Conservation (phyloP, 495 filamentous ascomycete species). For the Aspergillus asperescens region DNA sequence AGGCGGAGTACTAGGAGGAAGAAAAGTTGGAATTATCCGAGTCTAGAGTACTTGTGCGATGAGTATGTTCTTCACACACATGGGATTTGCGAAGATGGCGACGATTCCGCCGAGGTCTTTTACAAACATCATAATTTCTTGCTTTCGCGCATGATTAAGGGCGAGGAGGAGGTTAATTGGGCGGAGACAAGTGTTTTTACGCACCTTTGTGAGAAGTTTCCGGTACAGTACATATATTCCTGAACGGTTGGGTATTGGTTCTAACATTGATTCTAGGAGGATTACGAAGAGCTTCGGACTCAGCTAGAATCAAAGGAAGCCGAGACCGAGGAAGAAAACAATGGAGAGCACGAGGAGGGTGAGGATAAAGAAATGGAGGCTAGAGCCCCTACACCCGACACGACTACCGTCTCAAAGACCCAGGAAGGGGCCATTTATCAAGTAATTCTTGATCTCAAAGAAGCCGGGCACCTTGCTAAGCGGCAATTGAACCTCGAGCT, state of each 20-base stretch:
- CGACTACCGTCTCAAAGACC: slow-evolving; percentile 27
- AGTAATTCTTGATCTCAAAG: slow-evolving; percentile 33
- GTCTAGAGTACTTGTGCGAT: slow-evolving; percentile 38
- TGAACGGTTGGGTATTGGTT: not conserved
- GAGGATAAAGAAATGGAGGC: slow-evolving; percentile 21
- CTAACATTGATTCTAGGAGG: slow-evolving; percentile 32
- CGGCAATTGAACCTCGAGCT: slow-evolving; percentile 41
- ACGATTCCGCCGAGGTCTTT: slow-evolving; percentile 48
- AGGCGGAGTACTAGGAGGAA: slow-evolving; percentile 29
- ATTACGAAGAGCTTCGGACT: slow-evolving; percentile 34
- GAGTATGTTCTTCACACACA: slow-evolving; percentile 44
- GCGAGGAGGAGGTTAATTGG: slow-evolving; percentile 53
- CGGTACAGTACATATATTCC: slow-evolving; percentile 24
- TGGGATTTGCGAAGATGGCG: slow-evolving; percentile 40
- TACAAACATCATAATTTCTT: slow-evolving; percentile 51
- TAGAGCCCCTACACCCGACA: slow-evolving; percentile 24
- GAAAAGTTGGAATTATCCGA: slow-evolving; percentile 24
- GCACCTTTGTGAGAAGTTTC: slow-evolving; percentile 48
- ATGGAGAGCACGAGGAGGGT: slow-evolving; percentile 19
- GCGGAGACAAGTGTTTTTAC: slow-evolving; percentile 47
- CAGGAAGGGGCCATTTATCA: slow-evolving; percentile 38
- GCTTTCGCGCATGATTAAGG: slow-evolving; percentile 53
- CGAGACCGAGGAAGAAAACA: slow-evolving; percentile 23
- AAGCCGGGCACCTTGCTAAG: slow-evolving; percentile 42
- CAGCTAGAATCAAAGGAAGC: slow-evolving; percentile 25